phyloP scores from a whole-genome alignment of 2,329 filamentous ascomycete genomes.

The Elsinoe batatas region DNA sequence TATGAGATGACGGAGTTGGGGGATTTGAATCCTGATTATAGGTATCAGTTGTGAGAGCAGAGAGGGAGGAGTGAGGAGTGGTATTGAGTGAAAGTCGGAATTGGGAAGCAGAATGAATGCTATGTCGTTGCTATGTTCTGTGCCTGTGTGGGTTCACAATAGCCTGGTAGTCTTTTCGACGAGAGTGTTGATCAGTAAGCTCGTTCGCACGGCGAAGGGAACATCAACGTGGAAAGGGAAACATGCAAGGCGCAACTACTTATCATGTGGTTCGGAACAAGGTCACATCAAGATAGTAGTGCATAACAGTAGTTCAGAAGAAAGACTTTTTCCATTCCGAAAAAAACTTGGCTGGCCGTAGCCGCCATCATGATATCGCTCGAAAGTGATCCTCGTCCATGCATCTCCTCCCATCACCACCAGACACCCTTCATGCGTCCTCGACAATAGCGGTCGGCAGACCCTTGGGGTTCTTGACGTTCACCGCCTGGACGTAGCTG shows the following conservation, averaged over 20 bases:
- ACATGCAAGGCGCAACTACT: no score
- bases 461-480: conserved; percentile 98
- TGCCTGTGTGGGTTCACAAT: no score
- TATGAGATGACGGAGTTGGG: conserved; percentile 53
- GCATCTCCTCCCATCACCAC: neutral
- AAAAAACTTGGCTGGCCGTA: neutral
- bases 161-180: no score
- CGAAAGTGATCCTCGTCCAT: neutral
- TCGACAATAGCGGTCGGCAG: conserved; percentile 83
- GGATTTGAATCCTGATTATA: conserved; percentile 50
- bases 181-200: no score
- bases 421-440: conserved; percentile 40
- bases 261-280: no score
- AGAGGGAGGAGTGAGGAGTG: neutral
- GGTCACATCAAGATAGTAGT: no score
- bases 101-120: neutral
- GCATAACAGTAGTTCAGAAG: neutral
- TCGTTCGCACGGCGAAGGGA: no score
- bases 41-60: conserved; percentile 43
- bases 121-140: neutral
- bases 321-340: conserved; percentile 6
- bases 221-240: no score
- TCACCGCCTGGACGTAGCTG: conserved; percentile 99
- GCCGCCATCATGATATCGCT: neutral
- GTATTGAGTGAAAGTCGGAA: no score